phyloP scores from a whole-genome alignment of 75 land plant species.

The Adiantum capillusveneris region DNA sequence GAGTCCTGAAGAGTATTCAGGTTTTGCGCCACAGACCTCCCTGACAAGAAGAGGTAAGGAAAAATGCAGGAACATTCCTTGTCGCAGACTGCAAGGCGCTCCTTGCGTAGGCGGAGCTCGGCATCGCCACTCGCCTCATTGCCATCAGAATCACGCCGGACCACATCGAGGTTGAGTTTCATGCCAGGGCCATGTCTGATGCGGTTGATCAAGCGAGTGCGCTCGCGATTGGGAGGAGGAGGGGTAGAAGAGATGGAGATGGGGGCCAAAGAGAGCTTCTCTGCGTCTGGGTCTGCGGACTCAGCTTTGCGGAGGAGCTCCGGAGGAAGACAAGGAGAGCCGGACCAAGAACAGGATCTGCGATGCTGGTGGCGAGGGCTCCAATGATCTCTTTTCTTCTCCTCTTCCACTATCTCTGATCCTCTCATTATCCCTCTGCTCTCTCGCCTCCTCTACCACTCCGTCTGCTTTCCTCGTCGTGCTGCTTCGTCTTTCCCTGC shows the following conservation, averaged over 20 bases:
- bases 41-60: slow-evolving; percentile 31
- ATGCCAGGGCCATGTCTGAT: neutral
- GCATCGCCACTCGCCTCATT: neutral
- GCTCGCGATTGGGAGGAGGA: neutral
- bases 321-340: neutral
- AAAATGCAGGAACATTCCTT: slow-evolving; percentile 23
- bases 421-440: too few relatives aligned
- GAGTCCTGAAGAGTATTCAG: slow-evolving; percentile 15
- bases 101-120: slow-evolving; percentile 7
- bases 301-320: neutral
- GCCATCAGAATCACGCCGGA: neutral
- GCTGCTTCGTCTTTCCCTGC: too few relatives aligned
- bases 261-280: neutral
- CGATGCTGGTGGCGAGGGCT: neutral
- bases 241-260: neutral
- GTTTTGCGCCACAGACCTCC: slow-evolving; percentile 34
- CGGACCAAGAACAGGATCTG: slow-evolving; percentile 3
- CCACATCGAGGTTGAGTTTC: neutral
- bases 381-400: neutral
- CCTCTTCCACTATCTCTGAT: too few relatives aligned
- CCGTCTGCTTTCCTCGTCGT: too few relatives aligned
- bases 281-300: too few relatives aligned
- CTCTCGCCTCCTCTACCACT: too few relatives aligned
- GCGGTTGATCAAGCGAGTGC: neutral
- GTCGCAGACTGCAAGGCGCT: slow-evolving; percentile 27